phyloP scores from a whole-genome alignment of 805 yeast genomes.

The Sugiyamaella mastotermitis region DNA sequence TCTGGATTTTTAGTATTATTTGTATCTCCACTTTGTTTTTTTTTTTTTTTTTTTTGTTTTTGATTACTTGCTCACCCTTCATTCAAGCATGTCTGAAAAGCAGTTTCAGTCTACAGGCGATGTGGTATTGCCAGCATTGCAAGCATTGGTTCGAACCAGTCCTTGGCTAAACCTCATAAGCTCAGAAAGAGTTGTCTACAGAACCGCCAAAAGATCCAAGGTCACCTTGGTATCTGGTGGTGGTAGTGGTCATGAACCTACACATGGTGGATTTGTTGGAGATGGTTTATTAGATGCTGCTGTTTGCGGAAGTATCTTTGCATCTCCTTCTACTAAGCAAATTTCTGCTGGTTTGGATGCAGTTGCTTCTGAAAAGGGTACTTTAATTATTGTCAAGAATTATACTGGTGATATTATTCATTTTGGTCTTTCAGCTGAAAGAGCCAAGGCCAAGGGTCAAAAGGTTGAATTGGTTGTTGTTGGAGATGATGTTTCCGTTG shows the following conservation, averaged over 20 bases:
- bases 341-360: conserved; percentile 67
- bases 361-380: conserved; percentile 49
- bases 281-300: conserved; percentile 78
- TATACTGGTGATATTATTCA: conserved; percentile 93
- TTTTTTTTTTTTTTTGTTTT: too few relatives aligned
- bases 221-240: conserved; percentile 84
- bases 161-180: conserved; percentile 52
- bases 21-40: too few relatives aligned
- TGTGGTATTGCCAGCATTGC: conserved; percentile 37
- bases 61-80: too few relatives aligned
- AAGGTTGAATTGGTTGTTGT: conserved; percentile 69
- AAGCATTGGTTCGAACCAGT: conserved; percentile 48
- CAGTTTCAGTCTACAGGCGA: too few relatives aligned
- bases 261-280: conserved; percentile 90
- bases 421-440: conserved; percentile 86
- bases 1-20: too few relatives aligned
- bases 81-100: too few relatives aligned
- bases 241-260: conserved; percentile 94
- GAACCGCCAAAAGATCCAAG: conserved; percentile 15
- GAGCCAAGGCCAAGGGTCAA: conserved; percentile 74
- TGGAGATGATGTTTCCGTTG: conserved; percentile 92
- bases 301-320: conserved; percentile 86
- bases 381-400: conserved; percentile 77
- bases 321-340: conserved; percentile 92
- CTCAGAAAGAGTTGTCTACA: conserved; percentile 32